phyloP scores from a whole-genome alignment of 176 grass and related monocot species.

The Raddia distichophylla region DNA sequence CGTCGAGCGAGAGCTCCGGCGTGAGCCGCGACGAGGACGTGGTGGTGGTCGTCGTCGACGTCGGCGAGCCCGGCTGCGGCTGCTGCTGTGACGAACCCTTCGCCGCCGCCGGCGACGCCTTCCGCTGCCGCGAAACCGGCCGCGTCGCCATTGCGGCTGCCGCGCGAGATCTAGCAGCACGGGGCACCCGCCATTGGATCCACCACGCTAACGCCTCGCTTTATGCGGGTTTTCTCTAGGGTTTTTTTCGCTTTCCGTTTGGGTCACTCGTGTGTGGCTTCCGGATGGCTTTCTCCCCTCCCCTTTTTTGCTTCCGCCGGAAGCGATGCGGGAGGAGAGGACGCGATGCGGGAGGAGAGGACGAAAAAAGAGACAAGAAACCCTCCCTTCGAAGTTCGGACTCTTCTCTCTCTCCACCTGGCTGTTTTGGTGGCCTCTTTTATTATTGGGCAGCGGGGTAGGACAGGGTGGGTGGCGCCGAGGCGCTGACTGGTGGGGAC shows the following conservation, averaged over 20 bases:
- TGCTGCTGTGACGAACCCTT: conserved; percentile 27
- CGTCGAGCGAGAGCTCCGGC: conserved; percentile 73
- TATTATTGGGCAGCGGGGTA: conserved; percentile 8
- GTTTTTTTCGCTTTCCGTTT: conserved; percentile 49
- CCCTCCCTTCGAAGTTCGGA: conserved; percentile 14
- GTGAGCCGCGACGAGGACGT: conserved; percentile 72
- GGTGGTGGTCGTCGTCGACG: conserved; percentile 68
- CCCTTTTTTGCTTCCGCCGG: conserved; percentile 71
- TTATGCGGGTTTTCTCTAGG: conserved; percentile 60
- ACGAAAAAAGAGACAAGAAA: conserved; percentile 36
- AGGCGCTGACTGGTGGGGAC: conserved; percentile 28
- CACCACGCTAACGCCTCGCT: conserved; percentile 37
- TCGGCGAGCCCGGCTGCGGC: conserved; percentile 63
- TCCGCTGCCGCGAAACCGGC: conserved; percentile 60
- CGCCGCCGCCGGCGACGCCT: conserved; percentile 21
- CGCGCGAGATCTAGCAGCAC: conserved; percentile 50
- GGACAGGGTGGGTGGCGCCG: background rate
- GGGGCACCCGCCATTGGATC: conserved; percentile 37
- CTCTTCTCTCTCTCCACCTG: conserved; percentile 15
- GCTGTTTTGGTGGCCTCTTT: background rate
- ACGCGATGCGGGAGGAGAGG: background rate
- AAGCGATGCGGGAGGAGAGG: conserved; percentile 51
- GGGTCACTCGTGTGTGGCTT: conserved; percentile 38
- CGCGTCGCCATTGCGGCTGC: conserved; percentile 54
- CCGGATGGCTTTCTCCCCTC: conserved; percentile 46